A percentile compares a stretch with the other conserved stretches of the same genome.
These are phyloP conservation scores for Trametes hirsuta DNA, from an alignment of 1,284 basidiomycete genomes.

Conservation along the genomic window DNA sequence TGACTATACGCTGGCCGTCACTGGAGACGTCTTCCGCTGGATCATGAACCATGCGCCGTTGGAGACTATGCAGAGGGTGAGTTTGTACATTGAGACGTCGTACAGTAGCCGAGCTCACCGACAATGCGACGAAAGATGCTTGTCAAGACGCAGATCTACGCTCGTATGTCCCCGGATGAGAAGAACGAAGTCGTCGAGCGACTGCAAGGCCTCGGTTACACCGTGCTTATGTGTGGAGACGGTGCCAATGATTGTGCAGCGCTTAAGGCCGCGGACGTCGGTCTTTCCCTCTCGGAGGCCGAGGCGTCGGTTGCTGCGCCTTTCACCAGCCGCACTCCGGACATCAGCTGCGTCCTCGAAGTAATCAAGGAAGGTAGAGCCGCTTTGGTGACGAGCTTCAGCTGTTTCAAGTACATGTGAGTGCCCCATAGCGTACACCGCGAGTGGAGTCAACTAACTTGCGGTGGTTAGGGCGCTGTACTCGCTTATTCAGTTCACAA, in stretches of 20 bases:
- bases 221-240: slow-evolving; percentile 98
- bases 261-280: slow-evolving; percentile 97
- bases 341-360: slow-evolving; percentile 96
- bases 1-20: slow-evolving; percentile 92
- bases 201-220: slow-evolving; percentile 92
- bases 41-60: slow-evolving; percentile 95
- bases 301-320: slow-evolving; percentile 99
- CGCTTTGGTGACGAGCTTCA: slow-evolving; percentile 96
- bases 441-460: slow-evolving; percentile 8
- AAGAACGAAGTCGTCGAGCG: slow-evolving; percentile 99
- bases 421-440: slow-evolving; percentile 32
- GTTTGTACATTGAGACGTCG: slow-evolving; percentile 30
- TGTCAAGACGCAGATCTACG: slow-evolving; percentile 97
- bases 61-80: slow-evolving; percentile 90
- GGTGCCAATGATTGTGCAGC: slow-evolving; percentile 99
- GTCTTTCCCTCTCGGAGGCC: slow-evolving; percentile 95
- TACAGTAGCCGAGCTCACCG: background rate
- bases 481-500: slow-evolving; percentile 89
- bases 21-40: slow-evolving; percentile 99
- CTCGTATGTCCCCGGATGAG: slow-evolving; percentile 99
- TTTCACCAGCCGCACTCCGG: slow-evolving; percentile 92
- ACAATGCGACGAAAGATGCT: slow-evolving; percentile 76
- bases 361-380: slow-evolving; percentile 96
- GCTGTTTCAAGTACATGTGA: slow-evolving; percentile 99
- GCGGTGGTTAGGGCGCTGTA: slow-evolving; percentile 74